Conservation (phyloP, 768 basidiomycete species). For the Cystobasidium tubakii region DNA sequence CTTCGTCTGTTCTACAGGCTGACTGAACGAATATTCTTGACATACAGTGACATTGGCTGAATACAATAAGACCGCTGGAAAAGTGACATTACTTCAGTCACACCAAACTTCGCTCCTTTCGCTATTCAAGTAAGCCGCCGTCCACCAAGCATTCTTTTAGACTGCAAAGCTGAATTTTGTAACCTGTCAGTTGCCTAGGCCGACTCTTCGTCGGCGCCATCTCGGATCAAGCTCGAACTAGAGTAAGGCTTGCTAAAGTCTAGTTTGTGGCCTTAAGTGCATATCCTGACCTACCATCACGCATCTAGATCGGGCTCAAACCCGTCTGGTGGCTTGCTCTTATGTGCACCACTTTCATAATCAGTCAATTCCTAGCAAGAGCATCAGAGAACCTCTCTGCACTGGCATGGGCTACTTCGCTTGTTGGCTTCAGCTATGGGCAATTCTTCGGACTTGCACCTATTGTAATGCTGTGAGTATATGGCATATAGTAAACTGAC, state of each 20-base stretch:
- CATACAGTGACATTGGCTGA: constrained; percentile 13
- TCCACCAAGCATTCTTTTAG: no score
- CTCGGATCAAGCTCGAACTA: constrained; percentile 5
- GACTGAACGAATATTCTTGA: neutral
- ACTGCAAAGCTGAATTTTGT: neutral
- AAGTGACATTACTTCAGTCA: constrained; percentile 10
- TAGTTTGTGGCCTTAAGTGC: no score
- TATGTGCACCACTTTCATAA: constrained; percentile 14
- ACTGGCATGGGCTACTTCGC: constrained; percentile 29
- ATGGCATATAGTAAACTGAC: neutral
- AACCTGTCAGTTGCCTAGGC: constrained; percentile 21
- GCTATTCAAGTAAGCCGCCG: constrained; percentile 24
- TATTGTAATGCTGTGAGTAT: constrained; percentile 23
- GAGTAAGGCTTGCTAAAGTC: neutral
- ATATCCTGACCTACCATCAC: neutral
- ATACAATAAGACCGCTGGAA: constrained; percentile 15
- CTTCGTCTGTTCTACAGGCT: no score
- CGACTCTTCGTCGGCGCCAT: constrained; percentile 23
- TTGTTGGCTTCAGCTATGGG: constrained; percentile 35
- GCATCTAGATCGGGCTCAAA: constrained; percentile 1
- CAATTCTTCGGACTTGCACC: constrained; percentile 35
- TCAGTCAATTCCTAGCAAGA: constrained; percentile 30
- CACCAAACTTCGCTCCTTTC: constrained; percentile 33
- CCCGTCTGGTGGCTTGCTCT: constrained; percentile 33
- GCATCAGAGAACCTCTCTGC: neutral